Evolutionary conservation across 768 basidiomycete species (phyloP).

Genomic region (Leccinum olivaceopallidum): DNA sequence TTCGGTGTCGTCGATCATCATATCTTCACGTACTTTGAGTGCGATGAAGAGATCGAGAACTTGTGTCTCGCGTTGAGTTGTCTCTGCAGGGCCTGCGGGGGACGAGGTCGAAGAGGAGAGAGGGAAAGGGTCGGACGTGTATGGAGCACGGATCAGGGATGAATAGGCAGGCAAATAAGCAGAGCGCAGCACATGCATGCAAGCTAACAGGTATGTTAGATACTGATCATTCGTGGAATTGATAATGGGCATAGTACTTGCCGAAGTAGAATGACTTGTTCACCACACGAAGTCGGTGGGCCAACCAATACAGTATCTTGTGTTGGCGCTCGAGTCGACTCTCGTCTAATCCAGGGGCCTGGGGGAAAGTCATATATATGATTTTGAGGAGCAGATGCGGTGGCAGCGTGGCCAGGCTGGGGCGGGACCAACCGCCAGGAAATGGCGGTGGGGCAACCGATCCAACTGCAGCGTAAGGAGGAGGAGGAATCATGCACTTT

Average conservation of each 20-base stretch:
- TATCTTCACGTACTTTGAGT: slow-evolving; percentile 77
- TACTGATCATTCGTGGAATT: neutral
- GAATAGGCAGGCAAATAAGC: slow-evolving; percentile 70
- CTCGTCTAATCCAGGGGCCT: slow-evolving; percentile 39
- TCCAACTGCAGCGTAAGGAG: slow-evolving; percentile 35
- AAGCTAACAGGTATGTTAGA: slow-evolving; percentile 43
- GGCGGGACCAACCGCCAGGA: slow-evolving; percentile 19
- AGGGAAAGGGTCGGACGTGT: slow-evolving; percentile 81
- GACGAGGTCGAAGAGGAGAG: slow-evolving; percentile 34
- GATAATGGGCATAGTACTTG: slow-evolving; percentile 17
- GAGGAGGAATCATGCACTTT: slow-evolving; percentile 38
- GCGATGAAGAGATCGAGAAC: slow-evolving; percentile 80
- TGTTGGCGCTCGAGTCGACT: slow-evolving; percentile 53
- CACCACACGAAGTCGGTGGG: slow-evolving; percentile 60
- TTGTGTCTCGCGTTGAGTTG: slow-evolving; percentile 69
- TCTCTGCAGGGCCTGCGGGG: slow-evolving; percentile 34
- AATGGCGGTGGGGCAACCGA: slow-evolving; percentile 38
- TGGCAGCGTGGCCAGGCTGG: slow-evolving; percentile 44
- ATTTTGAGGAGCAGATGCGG: slow-evolving; percentile 68
- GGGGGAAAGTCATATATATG: slow-evolving; percentile 65
- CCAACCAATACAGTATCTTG: slow-evolving; percentile 72
- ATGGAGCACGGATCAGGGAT: slow-evolving; percentile 56
- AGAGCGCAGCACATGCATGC: slow-evolving; percentile 80
- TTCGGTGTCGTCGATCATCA: slow-evolving; percentile 71
- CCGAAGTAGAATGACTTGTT: slow-evolving; percentile 69